These are phyloP conservation scores for Termitomyces sp. DNA, from an alignment of 768 basidiomycete genomes.

Conservation along the genomic window DNA sequence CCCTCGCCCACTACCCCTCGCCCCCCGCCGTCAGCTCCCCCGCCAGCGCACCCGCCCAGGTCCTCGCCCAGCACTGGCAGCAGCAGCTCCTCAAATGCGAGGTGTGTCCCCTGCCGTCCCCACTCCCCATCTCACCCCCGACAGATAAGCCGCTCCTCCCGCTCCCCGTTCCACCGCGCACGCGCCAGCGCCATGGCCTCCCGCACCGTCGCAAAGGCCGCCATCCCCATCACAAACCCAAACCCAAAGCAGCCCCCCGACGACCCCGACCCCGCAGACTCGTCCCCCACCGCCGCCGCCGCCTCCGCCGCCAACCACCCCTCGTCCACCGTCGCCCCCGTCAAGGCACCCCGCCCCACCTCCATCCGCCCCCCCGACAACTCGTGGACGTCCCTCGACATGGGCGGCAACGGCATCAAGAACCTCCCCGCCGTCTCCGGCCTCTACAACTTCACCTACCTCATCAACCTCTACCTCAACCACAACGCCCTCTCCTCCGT, in stretches of 20 bases:
- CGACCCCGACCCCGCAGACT: conserved; percentile 14
- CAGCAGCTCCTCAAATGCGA: conserved; percentile 91
- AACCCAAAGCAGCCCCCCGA: conserved; percentile 47
- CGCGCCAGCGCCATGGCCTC: conserved; percentile 93
- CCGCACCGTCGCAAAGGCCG: conserved; percentile 78
- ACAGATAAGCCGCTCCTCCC: conserved; percentile 79
- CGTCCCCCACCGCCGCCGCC: conserved; percentile 22
- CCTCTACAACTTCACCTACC: conserved; percentile 84
- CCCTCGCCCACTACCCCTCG: conserved; percentile 71
- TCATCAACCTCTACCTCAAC: conserved; percentile 92
- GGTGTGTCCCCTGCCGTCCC: conserved; percentile 42
- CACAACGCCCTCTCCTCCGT: conserved; percentile 82
- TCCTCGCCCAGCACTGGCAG: conserved; percentile 85
- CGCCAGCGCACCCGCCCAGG: conserved; percentile 46
- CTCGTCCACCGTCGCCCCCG: conserved; percentile 71
- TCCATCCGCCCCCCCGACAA: conserved; percentile 63
- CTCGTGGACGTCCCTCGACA: conserved; percentile 89
- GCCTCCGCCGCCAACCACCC: conserved; percentile 58
- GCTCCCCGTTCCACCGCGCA: conserved; percentile 91
- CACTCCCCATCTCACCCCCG: background rate
- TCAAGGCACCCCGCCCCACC: conserved; percentile 62
- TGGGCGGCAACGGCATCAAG: conserved; percentile 94
- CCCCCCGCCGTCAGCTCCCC: conserved; percentile 65
- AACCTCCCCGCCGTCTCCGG: conserved; percentile 75
- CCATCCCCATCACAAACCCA: conserved; percentile 90